Evolutionary conservation across 1,139 yeast species (phyloP).

Genomic region (Kluyveromyces marxianus): DNA sequence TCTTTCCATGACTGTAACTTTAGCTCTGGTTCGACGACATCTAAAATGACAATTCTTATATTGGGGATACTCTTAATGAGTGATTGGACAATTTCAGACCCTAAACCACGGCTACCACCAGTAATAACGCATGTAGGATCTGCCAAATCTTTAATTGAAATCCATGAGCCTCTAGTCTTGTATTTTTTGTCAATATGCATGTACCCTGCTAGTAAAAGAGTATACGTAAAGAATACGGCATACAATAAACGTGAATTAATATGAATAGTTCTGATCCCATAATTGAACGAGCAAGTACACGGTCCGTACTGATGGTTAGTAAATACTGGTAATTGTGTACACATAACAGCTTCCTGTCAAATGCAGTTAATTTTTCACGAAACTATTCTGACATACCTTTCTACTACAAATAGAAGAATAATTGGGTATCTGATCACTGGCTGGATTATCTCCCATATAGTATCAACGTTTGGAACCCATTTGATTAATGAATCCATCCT

Average conservation of each 20-base stretch:
- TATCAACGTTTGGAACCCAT: background rate
- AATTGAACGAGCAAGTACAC: too few relatives aligned
- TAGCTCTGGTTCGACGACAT: constrained; percentile 34
- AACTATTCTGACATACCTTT: constrained; percentile 2
- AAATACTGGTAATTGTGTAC: background rate
- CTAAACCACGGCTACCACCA: constrained; percentile 62
- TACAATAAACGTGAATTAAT: background rate
- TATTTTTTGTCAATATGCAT: constrained; percentile 7
- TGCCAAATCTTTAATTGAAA: constrained; percentile 8
- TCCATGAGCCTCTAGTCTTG: constrained; percentile 16
- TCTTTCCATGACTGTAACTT: constrained; percentile 5
- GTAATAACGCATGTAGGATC: constrained; percentile 38
- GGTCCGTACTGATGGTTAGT: background rate
- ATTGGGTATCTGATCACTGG: constrained; percentile 18
- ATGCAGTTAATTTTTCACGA: background rate
- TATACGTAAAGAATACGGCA: constrained; percentile 9
- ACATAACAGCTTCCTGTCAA: background rate
- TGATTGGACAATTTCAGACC: constrained; percentile 37
- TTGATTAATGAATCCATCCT: background rate
- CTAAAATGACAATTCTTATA: constrained; percentile 41
- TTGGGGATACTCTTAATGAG: constrained; percentile 30
- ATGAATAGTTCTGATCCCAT: background rate
- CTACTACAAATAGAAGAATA: constrained; percentile 8
- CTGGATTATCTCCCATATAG: constrained; percentile 3
- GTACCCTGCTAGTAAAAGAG: constrained; percentile 8